Base-by-base conservation (phyloP, 768 basidiomycete genomes). In the Nidula microcarpa region DNA sequence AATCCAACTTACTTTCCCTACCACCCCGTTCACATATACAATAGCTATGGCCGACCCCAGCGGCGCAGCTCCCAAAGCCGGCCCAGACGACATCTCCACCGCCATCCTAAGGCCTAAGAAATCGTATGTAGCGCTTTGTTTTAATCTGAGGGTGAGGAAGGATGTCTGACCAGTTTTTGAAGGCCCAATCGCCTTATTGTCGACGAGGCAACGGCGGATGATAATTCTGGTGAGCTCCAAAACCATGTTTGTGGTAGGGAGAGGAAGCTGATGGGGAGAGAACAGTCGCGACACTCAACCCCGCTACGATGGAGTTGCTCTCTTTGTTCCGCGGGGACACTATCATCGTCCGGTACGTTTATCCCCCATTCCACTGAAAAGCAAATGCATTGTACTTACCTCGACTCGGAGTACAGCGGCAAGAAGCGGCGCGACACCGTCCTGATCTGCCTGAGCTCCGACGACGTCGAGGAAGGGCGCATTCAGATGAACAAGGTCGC, bases 401-500 rank as follows among this genome's bases (percentile, higher is more conserved):
- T 23, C 23, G 23, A 23, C 23, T 23, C 23, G 23, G 23, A 10
- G 23, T 6, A 18, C 49, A 94, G 95, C 55, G 96, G 97, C 46
- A 98, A 98, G 83, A 95, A 97, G 78, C 87, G 97, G 65, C 87
- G 89, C 62, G 95, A 98, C 63, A 98, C 96, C 6, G 97, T 99
- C 43, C 86, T 99, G 56, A 98, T 98, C 68, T 97, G 94, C 65
- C 72, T 99, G 65, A 90, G 89, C 65, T 91, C 90, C 39, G 97
- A 98, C 64, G 93, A 96, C 56, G 92, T 98, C 56, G 97, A 98
- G 62, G 97, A 98, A 72, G 96, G 97, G 53, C 91, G 92, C 68
- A 95, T 99, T 57, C 95, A 97, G 64, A 76, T 99, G 74, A 99
- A 99, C 86, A 98, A 98, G 73, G 97, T 99, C 35, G 97, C 97